phyloP scores from a whole-genome alignment of 169 alveolate genomes.

The Plasmodium berghei region DNA sequence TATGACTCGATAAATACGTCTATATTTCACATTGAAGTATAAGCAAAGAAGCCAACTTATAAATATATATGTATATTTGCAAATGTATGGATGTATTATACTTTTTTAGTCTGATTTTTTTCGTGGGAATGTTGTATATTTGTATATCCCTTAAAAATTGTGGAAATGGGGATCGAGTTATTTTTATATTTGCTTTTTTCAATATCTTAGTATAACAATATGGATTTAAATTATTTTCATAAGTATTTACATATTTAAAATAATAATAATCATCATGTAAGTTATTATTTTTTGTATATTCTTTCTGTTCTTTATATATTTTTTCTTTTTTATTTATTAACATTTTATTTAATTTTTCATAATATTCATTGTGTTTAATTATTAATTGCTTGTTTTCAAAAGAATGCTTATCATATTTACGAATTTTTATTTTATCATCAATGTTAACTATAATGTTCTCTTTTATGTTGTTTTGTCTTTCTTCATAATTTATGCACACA shows the following conservation, averaged over 20 bases:
- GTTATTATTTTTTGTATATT: conserved; percentile 47
- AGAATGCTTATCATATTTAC: neutral
- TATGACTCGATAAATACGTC: too few species aligned
- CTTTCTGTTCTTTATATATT: neutral
- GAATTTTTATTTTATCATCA: neutral
- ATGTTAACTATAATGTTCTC: neutral
- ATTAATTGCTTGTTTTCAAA: conserved; percentile 7
- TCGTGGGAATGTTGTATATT: conserved; percentile 29
- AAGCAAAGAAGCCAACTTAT: neutral
- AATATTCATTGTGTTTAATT: conserved; percentile 26
- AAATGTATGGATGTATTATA: neutral
- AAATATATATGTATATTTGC: neutral
- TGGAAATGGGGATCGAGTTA: conserved; percentile 72
- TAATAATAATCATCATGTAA: conserved; percentile 74
- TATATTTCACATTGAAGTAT: neutral
- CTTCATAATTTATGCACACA: neutral
- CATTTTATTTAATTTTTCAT: conserved; percentile 26
- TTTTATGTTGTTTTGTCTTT: neutral
- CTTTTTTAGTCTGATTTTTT: conserved; percentile 65
- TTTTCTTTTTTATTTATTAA: conserved; percentile 14
- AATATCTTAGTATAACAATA: conserved; percentile 31
- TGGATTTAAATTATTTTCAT: conserved; percentile 26
- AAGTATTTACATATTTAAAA: conserved; percentile 47
- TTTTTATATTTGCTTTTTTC: conserved; percentile 59
- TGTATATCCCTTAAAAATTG: conserved; percentile 75